Conservation (phyloP, 805 yeast species). For the Geotrichum ghanense region DNA sequence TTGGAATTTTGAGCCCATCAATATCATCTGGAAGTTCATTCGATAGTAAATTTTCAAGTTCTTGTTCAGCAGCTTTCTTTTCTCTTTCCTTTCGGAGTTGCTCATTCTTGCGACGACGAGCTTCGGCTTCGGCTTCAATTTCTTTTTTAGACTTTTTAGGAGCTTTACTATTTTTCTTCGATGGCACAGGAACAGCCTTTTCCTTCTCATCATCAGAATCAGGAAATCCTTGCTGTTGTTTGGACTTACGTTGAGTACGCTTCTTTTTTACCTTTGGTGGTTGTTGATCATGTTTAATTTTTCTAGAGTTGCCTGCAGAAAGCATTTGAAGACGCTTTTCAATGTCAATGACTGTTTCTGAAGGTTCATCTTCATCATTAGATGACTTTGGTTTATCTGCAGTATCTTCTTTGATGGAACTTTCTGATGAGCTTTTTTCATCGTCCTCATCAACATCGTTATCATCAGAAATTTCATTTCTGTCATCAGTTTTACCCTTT, state of each 20-base stretch:
- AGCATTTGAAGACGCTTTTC: constrained; percentile 20
- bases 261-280: constrained; percentile 61
- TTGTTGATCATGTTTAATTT: constrained; percentile 6
- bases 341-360: constrained; percentile 15
- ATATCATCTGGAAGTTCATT: constrained; percentile 24
- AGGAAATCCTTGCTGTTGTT: too few species aligned
- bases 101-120: constrained; percentile 24
- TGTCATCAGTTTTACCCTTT: constrained; percentile 3
- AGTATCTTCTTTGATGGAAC: constrained; percentile 5
- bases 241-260: constrained; percentile 60
- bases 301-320: constrained; percentile 5
- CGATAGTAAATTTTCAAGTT: constrained; percentile 31
- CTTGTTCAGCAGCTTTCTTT: constrained; percentile 31
- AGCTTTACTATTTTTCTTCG: constrained; percentile 54
- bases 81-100: constrained; percentile 24
- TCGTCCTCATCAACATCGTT: constrained; percentile 9
- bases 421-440: constrained; percentile 10
- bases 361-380: constrained; percentile 5
- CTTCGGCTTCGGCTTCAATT: constrained; percentile 26
- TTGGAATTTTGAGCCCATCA: constrained; percentile 30
- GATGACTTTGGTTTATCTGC: constrained; percentile 9
- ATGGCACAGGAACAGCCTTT: constrained; percentile 85
- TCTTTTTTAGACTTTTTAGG: constrained; percentile 42
- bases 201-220: too few species aligned
- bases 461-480: constrained; percentile 6